Evolutionary conservation across 257 asterid species (phyloP).

Genomic region (Paraleonurus japonicus): DNA sequence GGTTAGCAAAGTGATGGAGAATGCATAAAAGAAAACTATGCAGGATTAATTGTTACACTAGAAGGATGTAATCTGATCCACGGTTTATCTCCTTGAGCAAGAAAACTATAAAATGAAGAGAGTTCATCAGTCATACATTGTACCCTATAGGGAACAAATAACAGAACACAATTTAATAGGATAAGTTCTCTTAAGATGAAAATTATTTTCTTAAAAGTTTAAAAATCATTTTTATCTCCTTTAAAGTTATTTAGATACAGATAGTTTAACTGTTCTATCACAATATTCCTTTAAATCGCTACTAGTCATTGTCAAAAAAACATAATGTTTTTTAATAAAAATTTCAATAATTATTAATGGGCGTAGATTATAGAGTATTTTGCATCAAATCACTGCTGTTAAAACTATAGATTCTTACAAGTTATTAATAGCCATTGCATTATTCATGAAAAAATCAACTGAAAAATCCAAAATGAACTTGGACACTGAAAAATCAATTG

Average conservation of each 20-base stretch:
- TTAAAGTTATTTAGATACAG: neutral
- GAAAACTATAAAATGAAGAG: neutral
- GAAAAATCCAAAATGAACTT: slow-evolving; percentile 3
- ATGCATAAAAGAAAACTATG: neutral
- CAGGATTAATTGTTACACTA: too few relatives aligned
- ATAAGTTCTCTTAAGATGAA: neutral
- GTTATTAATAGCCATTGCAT: neutral
- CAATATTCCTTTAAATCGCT: neutral
- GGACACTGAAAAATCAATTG: neutral
- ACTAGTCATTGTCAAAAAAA: neutral
- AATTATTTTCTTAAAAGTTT: too few relatives aligned
- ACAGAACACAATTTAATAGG: neutral
- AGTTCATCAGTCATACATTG: neutral
- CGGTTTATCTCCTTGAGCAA: neutral
- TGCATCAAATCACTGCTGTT: neutral
- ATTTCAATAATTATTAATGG: neutral
- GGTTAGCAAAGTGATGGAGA: neutral
- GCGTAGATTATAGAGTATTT: neutral
- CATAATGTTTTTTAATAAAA: neutral
- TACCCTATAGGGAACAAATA: neutral
- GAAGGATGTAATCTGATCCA: too few relatives aligned
- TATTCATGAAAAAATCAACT: neutral
- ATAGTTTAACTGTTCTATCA: too few relatives aligned
- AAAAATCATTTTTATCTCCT: neutral
- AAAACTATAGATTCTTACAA: neutral